phyloP scores from a whole-genome alignment of 2,329 filamentous ascomycete genomes.

The Ceratocystis papillata region DNA sequence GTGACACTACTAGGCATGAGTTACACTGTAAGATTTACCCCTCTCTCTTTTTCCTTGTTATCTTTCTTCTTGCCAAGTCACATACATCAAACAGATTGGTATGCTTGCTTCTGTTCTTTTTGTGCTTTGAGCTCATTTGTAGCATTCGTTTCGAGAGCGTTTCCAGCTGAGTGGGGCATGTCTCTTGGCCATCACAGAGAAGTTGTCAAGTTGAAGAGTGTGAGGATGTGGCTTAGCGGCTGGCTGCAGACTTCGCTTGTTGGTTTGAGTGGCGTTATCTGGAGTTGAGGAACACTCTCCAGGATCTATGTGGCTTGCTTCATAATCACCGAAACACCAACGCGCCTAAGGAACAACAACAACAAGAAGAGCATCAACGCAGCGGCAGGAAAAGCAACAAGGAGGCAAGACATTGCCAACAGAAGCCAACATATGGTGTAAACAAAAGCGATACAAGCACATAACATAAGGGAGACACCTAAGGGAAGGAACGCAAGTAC shows the following conservation, averaged over 20 bases:
- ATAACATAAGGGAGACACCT: not conserved
- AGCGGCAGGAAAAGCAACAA: not conserved
- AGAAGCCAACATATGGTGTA: not conserved
- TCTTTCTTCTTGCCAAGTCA: not conserved
- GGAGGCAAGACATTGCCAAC: not conserved
- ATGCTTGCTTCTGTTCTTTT: not conserved
- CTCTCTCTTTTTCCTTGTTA: not conserved
- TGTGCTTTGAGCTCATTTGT: not conserved
- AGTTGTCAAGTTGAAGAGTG: constrained; percentile 1
- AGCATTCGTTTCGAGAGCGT: constrained; percentile 2
- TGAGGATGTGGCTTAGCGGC: constrained; percentile 2
- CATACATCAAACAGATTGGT: not conserved
- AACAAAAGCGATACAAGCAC: no score
- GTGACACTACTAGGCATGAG: not conserved
- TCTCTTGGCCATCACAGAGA: constrained; percentile 10
- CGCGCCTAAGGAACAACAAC: not conserved
- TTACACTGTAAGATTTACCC: not conserved
- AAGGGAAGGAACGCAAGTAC: not conserved
- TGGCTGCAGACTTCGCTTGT: constrained; percentile 21
- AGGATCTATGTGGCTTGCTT: not conserved
- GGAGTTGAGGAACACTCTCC: not conserved
- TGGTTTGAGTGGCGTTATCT: constrained; percentile 17
- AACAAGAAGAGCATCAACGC: not conserved
- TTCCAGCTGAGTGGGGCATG: not conserved
- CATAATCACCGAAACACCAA: not conserved